Conservation (phyloP, 805 yeast species). For the Metschnikowia noctiluminum region DNA sequence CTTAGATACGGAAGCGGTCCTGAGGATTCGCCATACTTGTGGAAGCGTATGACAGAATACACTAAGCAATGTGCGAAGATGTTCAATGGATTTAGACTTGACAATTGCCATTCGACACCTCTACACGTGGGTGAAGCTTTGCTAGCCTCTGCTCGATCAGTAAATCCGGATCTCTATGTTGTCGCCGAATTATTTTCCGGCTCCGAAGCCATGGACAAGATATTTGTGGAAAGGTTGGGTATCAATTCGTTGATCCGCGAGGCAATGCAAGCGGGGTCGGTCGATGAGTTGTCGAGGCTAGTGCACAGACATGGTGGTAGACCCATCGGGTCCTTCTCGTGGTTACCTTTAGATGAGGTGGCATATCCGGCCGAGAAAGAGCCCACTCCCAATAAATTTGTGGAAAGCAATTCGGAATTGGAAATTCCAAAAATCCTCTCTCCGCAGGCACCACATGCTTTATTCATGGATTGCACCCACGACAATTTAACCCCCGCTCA, state of each 20-base stretch:
- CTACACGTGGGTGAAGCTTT: conserved; percentile 88
- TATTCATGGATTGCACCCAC: conserved; percentile 97
- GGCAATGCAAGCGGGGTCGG: conserved; percentile 96
- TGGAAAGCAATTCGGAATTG: conserved; percentile 52
- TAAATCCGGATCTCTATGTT: conserved; percentile 82
- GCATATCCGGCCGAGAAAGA: conserved; percentile 59
- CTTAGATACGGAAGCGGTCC: conserved; percentile 76
- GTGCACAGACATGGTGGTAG: conserved; percentile 93
- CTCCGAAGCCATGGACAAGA: conserved; percentile 82
- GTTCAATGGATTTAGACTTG: conserved; percentile 88
- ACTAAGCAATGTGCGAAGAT: conserved; percentile 65
- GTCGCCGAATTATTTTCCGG: conserved; percentile 96
- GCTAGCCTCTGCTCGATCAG: conserved; percentile 81
- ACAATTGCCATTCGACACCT: conserved; percentile 96
- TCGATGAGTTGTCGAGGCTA: conserved; percentile 77
- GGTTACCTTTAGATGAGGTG: conserved; percentile 72
- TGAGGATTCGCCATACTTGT: conserved; percentile 81
- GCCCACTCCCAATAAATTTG: conserved; percentile 24
- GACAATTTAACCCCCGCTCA: conserved; percentile 89
- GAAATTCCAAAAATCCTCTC: conserved; percentile 65
- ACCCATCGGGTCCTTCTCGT: conserved; percentile 88
- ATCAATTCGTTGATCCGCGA: conserved; percentile 87
- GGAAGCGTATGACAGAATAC: conserved; percentile 85
- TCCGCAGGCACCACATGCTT: conserved; percentile 81
- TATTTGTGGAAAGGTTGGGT: conserved; percentile 88